Percentiles rank a stretch among this genome's conserved stretches.
These are phyloP conservation scores for Allium fistulosum DNA, from an alignment of 106 monocot species.

Conservation along the genomic window DNA sequence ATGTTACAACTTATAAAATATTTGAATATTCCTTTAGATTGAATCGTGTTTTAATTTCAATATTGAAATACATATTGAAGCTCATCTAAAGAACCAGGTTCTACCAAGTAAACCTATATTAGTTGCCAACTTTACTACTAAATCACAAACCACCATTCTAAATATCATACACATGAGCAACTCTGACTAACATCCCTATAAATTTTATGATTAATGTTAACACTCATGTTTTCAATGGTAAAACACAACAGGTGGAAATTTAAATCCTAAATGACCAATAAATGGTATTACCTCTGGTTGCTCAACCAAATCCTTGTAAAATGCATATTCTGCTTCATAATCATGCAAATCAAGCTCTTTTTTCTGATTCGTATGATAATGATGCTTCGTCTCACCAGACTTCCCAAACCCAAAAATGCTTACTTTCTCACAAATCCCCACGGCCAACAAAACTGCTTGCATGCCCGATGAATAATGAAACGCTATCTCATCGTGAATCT, in stretches of 20 bases:
- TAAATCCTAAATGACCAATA: constrained; percentile 46
- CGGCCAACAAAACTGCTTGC: constrained; percentile 73
- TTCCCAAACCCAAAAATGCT: constrained; percentile 88
- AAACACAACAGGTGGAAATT: constrained; percentile 52
- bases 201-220: too few species aligned
- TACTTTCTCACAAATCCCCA: constrained; percentile 55
- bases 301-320: constrained; percentile 53
- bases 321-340: constrained; percentile 74
- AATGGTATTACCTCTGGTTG: constrained; percentile 61
- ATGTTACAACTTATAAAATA: too few species aligned
- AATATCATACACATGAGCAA: too few species aligned
- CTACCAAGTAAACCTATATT: too few species aligned
- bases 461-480: constrained; percentile 89
- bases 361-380: constrained; percentile 91
- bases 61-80: too few species aligned
- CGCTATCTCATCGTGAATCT: constrained; percentile 42
- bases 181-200: too few species aligned
- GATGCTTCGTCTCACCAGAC: constrained; percentile 51
- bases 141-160: too few species aligned
- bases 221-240: constrained; percentile 9
- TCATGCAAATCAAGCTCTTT: constrained; percentile 77
- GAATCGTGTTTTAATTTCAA: too few species aligned
- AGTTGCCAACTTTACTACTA: too few species aligned
- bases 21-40: too few species aligned
- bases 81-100: too few species aligned